Base-by-base conservation (phyloP, 768 basidiomycete genomes). In the Saitozyma sp. region DNA sequence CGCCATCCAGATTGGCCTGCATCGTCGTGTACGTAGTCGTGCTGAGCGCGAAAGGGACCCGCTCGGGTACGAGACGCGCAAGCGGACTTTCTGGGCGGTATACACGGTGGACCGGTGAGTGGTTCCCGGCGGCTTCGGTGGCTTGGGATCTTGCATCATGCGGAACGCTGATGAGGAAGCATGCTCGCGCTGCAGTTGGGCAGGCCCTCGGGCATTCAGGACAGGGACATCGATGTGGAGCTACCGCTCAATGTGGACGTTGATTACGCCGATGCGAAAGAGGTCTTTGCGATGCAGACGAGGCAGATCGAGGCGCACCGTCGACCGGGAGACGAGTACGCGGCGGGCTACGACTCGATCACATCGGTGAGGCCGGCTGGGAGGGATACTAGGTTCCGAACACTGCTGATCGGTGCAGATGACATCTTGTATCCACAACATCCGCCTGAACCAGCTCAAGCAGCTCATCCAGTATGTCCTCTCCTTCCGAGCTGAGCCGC, bases 341-440 rank as follows among this genome's bases (percentile, higher is more conserved):
- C 42, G 11, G 46, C 29, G 7, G 70, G 68, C 2, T 72, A 72
- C 53, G 67, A 66, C 7, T 57, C 63, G n/a, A 46, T 67, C 16
- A 69, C 70, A 9, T 72, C 70, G 53, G 70, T 72, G 49, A 61
- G 45, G 11, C 13, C n/a, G 29, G 29, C 29, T 29, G 29, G 5
- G 29, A 2, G 2, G 29, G 2, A 29, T 29, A 29, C 45, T 17
- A 2, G 45, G 3, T 13, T 9, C 20, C n/a, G n/a, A 16, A 29
- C 51, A 11, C n/a, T 37, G 43, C 61, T 62, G 53, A 62, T 29
- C 20, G 1, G 9, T 2, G 17, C 20, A 72, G 70, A 75, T 75
- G 72, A 73, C 74, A 0, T 74, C 72, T 20, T 64, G 67, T 0
- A 68, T 75, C 13, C 72, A 73, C 54, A 66, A 74, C 41, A 61